Conservation (phyloP, 257 asterid species). For the Capsicum chinense region DNA sequence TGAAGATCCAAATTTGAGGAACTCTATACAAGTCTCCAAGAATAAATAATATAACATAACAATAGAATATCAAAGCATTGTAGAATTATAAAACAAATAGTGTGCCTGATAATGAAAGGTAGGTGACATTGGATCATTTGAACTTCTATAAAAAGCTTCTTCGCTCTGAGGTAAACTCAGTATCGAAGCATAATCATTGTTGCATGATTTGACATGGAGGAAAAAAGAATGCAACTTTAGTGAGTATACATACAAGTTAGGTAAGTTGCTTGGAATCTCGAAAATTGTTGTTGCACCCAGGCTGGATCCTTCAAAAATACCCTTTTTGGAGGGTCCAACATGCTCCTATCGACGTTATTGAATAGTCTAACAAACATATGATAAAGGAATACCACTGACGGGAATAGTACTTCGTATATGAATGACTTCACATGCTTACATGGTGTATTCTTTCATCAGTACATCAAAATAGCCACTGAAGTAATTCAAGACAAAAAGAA, state of each 20-base stretch:
- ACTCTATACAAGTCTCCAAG: background rate
- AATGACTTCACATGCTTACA: background rate
- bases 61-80: background rate
- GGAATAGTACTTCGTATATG: background rate
- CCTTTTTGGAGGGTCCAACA: too few species aligned
- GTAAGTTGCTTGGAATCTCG: too few species aligned
- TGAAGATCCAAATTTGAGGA: background rate
- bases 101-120: background rate
- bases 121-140: background rate
- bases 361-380: too few species aligned
- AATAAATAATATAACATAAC: background rate
- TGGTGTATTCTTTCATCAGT: background rate
- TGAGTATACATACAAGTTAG: too few species aligned
- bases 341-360: too few species aligned
- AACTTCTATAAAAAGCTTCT: background rate
- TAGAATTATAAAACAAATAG: too few species aligned
- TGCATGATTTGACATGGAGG: too few species aligned
- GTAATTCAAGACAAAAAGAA: background rate
- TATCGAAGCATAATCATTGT: too few species aligned
- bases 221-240: too few species aligned
- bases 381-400: background rate
- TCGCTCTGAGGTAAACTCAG: conserved; percentile 7
- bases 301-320: too few species aligned
- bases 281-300: too few species aligned
- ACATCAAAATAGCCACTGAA: background rate